Percentiles rank a stretch among this genome's conserved stretches.
phyloP scores from a whole-genome alignment of 179 eudicot species.

The Silene coronaria region DNA sequence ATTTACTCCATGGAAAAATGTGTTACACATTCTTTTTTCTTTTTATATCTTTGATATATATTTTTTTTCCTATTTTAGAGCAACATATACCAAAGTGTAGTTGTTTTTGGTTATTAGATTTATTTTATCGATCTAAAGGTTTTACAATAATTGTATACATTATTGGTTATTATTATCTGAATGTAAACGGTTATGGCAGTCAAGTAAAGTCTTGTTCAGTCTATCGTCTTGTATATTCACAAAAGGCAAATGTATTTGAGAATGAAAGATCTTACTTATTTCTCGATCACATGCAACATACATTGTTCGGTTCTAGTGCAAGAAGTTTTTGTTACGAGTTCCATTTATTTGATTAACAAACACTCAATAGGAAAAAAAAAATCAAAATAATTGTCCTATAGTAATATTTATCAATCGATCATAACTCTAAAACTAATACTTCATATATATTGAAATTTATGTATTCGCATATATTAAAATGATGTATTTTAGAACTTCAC shows the following conservation, averaged over 20 bases:
- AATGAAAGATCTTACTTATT: neutral
- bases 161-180: neutral
- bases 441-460: too few species aligned
- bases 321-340: too few species aligned
- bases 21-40: slow-evolving; percentile 3
- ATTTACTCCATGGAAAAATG: neutral
- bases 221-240: neutral
- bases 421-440: too few species aligned
- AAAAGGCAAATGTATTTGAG: neutral
- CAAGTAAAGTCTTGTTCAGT: slow-evolving; percentile 4
- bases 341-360: too few species aligned
- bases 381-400: too few species aligned
- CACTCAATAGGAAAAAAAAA: too few species aligned
- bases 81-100: slow-evolving; percentile 2
- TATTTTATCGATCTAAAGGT: neutral
- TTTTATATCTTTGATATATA: neutral
- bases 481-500: too few species aligned
- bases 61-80: neutral
- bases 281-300: too few species aligned
- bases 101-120: neutral
- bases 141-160: slow-evolving; percentile 1
- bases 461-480: too few species aligned
- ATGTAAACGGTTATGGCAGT: neutral
- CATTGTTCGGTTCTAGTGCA: too few species aligned
- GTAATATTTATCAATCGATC: too few species aligned